These are phyloP conservation scores for Zygoascus flipseniorum DNA, from an alignment of 805 yeast genomes.

Conservation along the genomic window DNA sequence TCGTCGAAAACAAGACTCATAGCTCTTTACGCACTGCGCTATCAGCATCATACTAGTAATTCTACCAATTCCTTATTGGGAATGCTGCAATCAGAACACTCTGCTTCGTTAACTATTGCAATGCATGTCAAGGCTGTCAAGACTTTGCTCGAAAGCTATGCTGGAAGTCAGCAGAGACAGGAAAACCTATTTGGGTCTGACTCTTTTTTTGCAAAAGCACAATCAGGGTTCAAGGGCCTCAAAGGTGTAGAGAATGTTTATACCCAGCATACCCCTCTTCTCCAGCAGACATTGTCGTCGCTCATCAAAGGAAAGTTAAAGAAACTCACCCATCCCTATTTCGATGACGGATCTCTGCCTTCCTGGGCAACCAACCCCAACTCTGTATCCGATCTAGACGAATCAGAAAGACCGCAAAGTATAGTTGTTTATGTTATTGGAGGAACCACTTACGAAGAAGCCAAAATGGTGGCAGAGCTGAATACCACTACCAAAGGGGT, in stretches of 20 bases:
- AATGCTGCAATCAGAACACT: slow-evolving; percentile 15
- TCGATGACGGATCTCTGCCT: slow-evolving; percentile 26
- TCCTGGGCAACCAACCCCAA: slow-evolving; percentile 14
- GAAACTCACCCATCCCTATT: slow-evolving; percentile 35
- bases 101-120: slow-evolving; percentile 1
- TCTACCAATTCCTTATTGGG: slow-evolving; percentile 28
- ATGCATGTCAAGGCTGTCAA: slow-evolving; percentile 36
- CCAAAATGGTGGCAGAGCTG: slow-evolving; percentile 68
- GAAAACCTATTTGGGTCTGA: slow-evolving; percentile 33
- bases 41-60: slow-evolving; percentile 44
- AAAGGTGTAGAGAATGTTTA: slow-evolving; percentile 48
- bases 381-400: slow-evolving; percentile 1
- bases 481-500: slow-evolving; percentile 45
- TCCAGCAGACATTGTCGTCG: slow-evolving; percentile 41
- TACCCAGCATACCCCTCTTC: slow-evolving; percentile 84
- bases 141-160: slow-evolving; percentile 34
- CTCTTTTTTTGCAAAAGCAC: slow-evolving; percentile 33
- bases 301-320: slow-evolving; percentile 36
- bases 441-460: slow-evolving; percentile 90
- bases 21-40: slow-evolving; percentile 64
- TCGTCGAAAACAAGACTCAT: slow-evolving; percentile 62
- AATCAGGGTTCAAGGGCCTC: slow-evolving; percentile 35
- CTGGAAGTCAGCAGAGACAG: slow-evolving; percentile 39
- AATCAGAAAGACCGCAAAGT: slow-evolving; percentile 28
- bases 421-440: slow-evolving; percentile 48